Evolutionary conservation across 768 basidiomycete species (phyloP).

Genomic region (Hygrocybe coccinea): DNA sequence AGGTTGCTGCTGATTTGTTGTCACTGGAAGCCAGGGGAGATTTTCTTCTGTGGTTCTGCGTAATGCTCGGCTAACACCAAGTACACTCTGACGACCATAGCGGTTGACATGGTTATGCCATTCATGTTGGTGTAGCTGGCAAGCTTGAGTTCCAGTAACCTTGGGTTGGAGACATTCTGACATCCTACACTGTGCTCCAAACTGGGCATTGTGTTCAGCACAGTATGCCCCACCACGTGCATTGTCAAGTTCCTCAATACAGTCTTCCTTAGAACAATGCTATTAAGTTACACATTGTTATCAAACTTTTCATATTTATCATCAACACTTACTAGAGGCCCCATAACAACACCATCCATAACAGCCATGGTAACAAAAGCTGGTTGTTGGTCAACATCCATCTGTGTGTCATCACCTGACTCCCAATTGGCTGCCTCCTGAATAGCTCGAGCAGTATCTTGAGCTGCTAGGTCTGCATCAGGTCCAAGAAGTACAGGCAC

Average conservation of each 20-base stretch:
- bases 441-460: neutral
- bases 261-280: slow-evolving; percentile 10
- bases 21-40: slow-evolving; percentile 1
- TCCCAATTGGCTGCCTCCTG: neutral
- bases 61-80: neutral
- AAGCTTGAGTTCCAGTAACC: slow-evolving; percentile 2
- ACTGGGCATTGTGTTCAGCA: slow-evolving; percentile 1
- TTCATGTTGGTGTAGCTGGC: slow-evolving; percentile 1
- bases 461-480: neutral
- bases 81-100: neutral
- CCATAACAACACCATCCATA: slow-evolving; percentile 15
- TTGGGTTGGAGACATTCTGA: neutral
- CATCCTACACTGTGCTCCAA: slow-evolving; percentile 5
- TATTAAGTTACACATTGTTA: neutral
- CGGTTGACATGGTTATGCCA: neutral
- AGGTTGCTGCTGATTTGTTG: neutral
- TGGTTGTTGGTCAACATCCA: neutral
- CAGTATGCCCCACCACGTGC: slow-evolving; percentile 3
- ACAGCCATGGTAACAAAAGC: slow-evolving; percentile 8
- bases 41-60: neutral
- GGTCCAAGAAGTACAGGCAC: neutral
- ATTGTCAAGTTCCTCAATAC: slow-evolving; percentile 4
- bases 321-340: neutral
- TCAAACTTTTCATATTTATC: neutral
- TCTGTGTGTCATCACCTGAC: neutral